A percentile compares a stretch with the other conserved stretches of the same genome.
Conservation (phyloP, 1,284 basidiomycete species). For the Papiliotrema fonsecae region DNA sequence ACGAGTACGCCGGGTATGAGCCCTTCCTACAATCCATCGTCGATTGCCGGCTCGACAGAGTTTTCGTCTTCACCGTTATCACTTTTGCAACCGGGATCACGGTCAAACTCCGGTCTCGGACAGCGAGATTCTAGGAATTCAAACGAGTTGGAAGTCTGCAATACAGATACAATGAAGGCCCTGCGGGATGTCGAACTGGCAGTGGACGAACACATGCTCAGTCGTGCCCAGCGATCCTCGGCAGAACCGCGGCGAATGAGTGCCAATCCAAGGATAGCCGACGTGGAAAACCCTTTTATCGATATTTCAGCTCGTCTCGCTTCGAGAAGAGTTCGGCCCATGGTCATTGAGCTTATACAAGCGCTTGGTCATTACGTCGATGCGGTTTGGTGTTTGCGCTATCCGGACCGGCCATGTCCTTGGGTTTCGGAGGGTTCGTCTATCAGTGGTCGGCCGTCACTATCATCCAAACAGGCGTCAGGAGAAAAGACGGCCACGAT, state of each 20-base stretch:
- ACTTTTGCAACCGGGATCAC: too few relatives aligned
- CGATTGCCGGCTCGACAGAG: too few relatives aligned
- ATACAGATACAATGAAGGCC: constrained; percentile 35
- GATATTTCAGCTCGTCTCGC: constrained; percentile 26
- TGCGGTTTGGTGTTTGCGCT: constrained; percentile 30
- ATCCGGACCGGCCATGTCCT: constrained; percentile 23
- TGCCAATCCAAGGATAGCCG: constrained; percentile 26
- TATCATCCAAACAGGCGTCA: too few relatives aligned
- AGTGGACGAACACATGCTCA: constrained; percentile 27
- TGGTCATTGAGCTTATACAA: constrained; percentile 40
- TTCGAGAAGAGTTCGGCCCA: constrained; percentile 36
- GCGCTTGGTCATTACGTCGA: constrained; percentile 41
- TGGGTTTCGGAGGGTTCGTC: constrained; percentile 8
- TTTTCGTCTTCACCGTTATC: too few relatives aligned
- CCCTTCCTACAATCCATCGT: too few relatives aligned
- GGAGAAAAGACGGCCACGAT: background rate
- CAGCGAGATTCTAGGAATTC: too few relatives aligned
- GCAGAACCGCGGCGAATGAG: constrained; percentile 19
- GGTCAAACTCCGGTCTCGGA: too few relatives aligned
- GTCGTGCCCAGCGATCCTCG: constrained; percentile 2
- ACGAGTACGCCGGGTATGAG: too few relatives aligned
- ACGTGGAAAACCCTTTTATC: constrained; percentile 36
- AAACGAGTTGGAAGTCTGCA: too few relatives aligned
- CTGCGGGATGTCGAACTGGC: constrained; percentile 43
- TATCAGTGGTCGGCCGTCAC: constrained; percentile 6